A percentile compares a stretch with the other conserved stretches of the same genome.
Conservation (phyloP, 495 filamentous ascomycete species). For the Lasiosphaeria ovina region DNA sequence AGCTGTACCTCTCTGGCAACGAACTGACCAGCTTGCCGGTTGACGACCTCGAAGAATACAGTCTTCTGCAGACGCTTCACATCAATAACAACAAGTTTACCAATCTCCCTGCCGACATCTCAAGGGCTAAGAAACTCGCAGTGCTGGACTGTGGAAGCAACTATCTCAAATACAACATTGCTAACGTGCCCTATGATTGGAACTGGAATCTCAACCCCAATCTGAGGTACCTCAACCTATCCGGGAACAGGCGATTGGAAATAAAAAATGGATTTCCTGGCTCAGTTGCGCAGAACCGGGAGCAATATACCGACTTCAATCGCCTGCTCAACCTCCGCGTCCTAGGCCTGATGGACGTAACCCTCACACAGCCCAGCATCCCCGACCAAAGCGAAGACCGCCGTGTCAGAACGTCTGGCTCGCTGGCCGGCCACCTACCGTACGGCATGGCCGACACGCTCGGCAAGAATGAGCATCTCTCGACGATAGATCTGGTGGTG, state of each 20-base stretch:
- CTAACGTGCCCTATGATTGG: conserved; percentile 99
- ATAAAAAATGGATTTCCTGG: conserved; percentile 75
- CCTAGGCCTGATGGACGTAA: conserved; percentile 96
- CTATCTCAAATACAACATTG: conserved; percentile 96
- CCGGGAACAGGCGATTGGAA: conserved; percentile 94
- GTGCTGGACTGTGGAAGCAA: conserved; percentile 96
- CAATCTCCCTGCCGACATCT: conserved; percentile 90
- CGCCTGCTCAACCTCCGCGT: conserved; percentile 82
- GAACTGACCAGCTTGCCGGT: conserved; percentile 87
- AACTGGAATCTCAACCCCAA: conserved; percentile 99
- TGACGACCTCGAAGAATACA: conserved; percentile 89
- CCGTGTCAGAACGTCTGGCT: conserved; percentile 92
- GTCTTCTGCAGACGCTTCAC: conserved; percentile 81
- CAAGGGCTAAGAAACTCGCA: conserved; percentile 78
- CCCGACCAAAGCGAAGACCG: conserved; percentile 95
- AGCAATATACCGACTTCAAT: conserved; percentile 88
- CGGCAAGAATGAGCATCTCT: conserved; percentile 88
- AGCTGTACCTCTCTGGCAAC: conserved; percentile 94
- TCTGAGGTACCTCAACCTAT: conserved; percentile 91
- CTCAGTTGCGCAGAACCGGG: conserved; percentile 50
- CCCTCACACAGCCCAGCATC: conserved; percentile 79
- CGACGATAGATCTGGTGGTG: conserved; percentile 96
- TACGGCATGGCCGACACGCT: conserved; percentile 99
- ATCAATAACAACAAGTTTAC: conserved; percentile 98
- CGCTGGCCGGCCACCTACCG: conserved; percentile 77